Base-by-base conservation (phyloP, 805 yeast genomes). In the Helenozyma rhizophorensis region DNA sequence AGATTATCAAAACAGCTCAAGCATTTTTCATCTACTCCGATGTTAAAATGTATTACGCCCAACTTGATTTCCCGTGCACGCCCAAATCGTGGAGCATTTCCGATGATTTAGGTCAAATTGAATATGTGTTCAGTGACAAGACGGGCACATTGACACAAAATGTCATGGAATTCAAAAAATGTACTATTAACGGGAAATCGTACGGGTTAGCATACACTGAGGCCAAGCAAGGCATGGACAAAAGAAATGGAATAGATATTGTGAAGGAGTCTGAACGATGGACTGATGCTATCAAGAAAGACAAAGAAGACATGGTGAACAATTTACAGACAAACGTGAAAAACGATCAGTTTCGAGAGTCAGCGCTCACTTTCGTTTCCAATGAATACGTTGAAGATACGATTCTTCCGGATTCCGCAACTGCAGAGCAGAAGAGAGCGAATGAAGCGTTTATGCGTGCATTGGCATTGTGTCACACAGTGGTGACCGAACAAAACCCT, bases 11-110 rank as follows among this genome's bases (percentile, higher is more conserved):
- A 53, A 80, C 93, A 0, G 80, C 83, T 0, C 94, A 84, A 51
- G 90, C 90, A 0, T 82, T 69, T 42, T 84, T 84, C 64, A 84
- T 84, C 34, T 81, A 78, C 48, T 79, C 86, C 3, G 94, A 84
- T 58, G 76, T 78, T 25, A 60, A 72, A 32, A 76, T 84, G 78
- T 84, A 83, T 53, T 78, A 82, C 48, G 76, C 71, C 25, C 68
- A 57, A 33, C 58, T 84, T 39, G 90, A 84, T 54, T 83, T 77
- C 48, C 90, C 93, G 3, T 84, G 94, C 55, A 78, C 83, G 9
- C 93, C 94, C 11, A 83, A 83, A 51, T 72, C 89, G 0, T 84
- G 94, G 94, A 80, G 76, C 51, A 83, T 84, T 27, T 80, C 89
- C 3, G 94, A 84, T 65, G 94, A 84, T 58, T 63, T 84, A 47